Percentiles rank a stretch among this genome's conserved stretches.
These are phyloP conservation scores for Zygoascus biomembranicola DNA, from an alignment of 805 yeast genomes.

Conservation along the genomic window DNA sequence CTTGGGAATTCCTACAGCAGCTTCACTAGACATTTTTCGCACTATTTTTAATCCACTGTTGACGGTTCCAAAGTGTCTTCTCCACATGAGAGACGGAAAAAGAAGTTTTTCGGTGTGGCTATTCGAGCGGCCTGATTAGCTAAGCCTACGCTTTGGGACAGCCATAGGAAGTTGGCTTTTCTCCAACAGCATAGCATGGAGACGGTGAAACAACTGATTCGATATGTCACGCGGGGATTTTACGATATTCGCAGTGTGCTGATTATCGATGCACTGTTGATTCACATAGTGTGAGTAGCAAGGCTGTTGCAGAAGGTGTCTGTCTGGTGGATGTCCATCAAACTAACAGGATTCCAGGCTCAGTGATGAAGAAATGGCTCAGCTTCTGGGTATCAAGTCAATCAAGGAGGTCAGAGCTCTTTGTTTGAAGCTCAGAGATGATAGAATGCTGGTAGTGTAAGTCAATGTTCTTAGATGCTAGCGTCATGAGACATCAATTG, in stretches of 20 bases:
- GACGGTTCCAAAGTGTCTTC: background rate
- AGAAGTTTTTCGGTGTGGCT: background rate
- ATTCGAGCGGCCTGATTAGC: background rate
- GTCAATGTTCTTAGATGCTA: background rate
- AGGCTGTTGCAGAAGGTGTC: no score
- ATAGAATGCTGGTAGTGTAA: constrained; percentile 52
- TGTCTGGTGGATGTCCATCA: background rate
- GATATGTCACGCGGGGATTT: constrained; percentile 80
- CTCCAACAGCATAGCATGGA: constrained; percentile 23
- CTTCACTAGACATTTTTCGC: constrained; percentile 1
- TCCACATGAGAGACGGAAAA: background rate
- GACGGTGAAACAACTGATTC: constrained; percentile 45
- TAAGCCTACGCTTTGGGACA: background rate
- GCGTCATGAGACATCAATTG: background rate
- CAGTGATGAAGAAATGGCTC: constrained; percentile 84
- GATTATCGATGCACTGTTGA: constrained; percentile 75
- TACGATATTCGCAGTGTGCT: constrained; percentile 77
- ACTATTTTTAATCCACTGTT: background rate
- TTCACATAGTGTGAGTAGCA: constrained; percentile 59
- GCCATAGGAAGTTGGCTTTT: background rate
- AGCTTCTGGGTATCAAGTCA: constrained; percentile 71
- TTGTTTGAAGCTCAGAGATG: constrained; percentile 76
- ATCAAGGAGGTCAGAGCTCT: constrained; percentile 72
- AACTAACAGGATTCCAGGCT: constrained; percentile 26
- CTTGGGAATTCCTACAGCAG: background rate